Conservation (phyloP, 106 monocot genomes). For the Dactylorhiza incarnata region DNA sequence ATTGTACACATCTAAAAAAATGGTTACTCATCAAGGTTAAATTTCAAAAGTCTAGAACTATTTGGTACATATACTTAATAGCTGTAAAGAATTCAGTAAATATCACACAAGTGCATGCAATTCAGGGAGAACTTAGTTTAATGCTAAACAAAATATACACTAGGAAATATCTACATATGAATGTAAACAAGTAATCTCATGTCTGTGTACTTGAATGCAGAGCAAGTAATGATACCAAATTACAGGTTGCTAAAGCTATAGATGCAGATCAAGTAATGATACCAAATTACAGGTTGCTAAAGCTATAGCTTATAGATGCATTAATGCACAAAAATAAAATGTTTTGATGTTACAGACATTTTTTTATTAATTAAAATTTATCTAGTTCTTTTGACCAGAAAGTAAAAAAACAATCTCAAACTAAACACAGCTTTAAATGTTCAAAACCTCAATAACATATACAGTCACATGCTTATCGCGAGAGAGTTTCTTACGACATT, state of each 20-base stretch:
- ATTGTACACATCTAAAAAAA: not conserved
- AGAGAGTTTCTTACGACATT: not conserved
- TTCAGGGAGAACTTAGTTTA: not conserved
- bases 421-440: not conserved
- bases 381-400: not conserved
- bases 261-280: not conserved
- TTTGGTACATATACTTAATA: not conserved
- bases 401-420: not conserved
- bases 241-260: no score
- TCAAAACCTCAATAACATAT: not conserved
- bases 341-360: not conserved
- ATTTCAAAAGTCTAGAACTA: not conserved
- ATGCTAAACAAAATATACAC: no score
- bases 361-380: not conserved
- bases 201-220: not conserved
- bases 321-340: not conserved
- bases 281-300: not conserved
- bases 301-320: not conserved
- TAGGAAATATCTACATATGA: not conserved
- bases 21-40: not conserved
- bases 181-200: not conserved
- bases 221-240: not conserved
- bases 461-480: not conserved
- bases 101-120: not conserved
- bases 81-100: not conserved